A percentile compares a stretch with the other conserved stretches of the same genome.
These are phyloP conservation scores for Microsporum audouinii DNA, from an alignment of 2,329 filamentous ascomycete genomes.

Conservation along the genomic window DNA sequence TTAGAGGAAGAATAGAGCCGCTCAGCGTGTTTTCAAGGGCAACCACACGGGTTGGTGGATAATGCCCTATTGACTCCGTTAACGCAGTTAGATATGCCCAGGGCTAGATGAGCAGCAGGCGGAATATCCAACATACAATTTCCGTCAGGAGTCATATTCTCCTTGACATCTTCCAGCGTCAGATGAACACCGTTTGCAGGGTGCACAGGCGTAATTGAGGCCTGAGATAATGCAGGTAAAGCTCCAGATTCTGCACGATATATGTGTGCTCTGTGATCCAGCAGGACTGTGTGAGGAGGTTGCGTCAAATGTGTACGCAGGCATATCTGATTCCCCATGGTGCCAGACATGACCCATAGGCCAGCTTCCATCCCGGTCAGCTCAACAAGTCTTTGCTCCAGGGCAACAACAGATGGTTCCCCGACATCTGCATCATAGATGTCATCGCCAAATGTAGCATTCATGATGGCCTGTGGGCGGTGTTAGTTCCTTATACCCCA, in stretches of 20 bases:
- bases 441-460: conserved; percentile 27
- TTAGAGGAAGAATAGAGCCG: conserved; percentile 21
- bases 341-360: conserved; percentile 27
- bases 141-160: conserved; percentile 19
- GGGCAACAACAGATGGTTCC: conserved; percentile 19
- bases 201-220: conserved; percentile 21
- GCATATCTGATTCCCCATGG: conserved; percentile 33
- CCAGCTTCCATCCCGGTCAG: conserved; percentile 27
- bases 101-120: neutral
- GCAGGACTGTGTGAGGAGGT: conserved; percentile 26
- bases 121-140: conserved; percentile 15
- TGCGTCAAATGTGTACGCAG: conserved; percentile 24
- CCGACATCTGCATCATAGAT: conserved; percentile 25
- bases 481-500: neutral
- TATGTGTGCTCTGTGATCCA: conserved; percentile 27
- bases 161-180: conserved; percentile 26
- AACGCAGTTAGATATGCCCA: neutral
- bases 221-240: conserved; percentile 23
- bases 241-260: conserved; percentile 24
- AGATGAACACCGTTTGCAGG: conserved; percentile 26
- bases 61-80: conserved; percentile 16
- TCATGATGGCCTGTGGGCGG: conserved; percentile 18
- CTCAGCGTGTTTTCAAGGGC: conserved; percentile 23
- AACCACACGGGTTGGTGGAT: conserved; percentile 23
- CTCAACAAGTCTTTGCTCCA: conserved; percentile 23